Evolutionary conservation across 164 flowering plant genomes (phyloP).

Genomic region (Kalanchoe fedtschenkoi): DNA sequence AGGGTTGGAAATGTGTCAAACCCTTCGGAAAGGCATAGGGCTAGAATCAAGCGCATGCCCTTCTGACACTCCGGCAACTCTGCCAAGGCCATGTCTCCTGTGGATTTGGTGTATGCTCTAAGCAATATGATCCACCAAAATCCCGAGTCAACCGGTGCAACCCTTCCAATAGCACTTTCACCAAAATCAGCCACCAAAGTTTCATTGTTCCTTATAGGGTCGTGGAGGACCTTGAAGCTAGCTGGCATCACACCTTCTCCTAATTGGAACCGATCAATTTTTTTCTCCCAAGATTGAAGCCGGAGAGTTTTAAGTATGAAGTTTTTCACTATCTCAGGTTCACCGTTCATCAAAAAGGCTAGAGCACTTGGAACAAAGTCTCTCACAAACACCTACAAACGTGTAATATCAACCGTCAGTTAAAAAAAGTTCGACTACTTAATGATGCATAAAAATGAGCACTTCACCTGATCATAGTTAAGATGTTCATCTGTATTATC

Average conservation of each 20-base stretch:
- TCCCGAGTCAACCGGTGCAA: slow-evolving; percentile 85
- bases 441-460: background rate
- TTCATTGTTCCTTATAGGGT: slow-evolving; percentile 49
- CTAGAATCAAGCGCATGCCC: slow-evolving; percentile 67
- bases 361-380: slow-evolving; percentile 80
- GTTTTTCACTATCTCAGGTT: slow-evolving; percentile 71
- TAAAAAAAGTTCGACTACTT: too few relatives aligned
- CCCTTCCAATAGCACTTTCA: slow-evolving; percentile 83
- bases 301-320: slow-evolving; percentile 68
- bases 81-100: slow-evolving; percentile 58
- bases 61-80: slow-evolving; percentile 68
- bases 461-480: slow-evolving; percentile 75
- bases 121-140: slow-evolving; percentile 87
- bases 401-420: too few relatives aligned
- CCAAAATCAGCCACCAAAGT: slow-evolving; percentile 77
- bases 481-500: slow-evolving; percentile 60
- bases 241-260: slow-evolving; percentile 94
- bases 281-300: slow-evolving; percentile 81
- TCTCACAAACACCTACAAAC: slow-evolving; percentile 63
- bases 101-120: slow-evolving; percentile 70
- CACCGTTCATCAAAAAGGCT: slow-evolving; percentile 78
- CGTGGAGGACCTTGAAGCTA: slow-evolving; percentile 76
- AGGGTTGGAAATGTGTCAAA: slow-evolving; percentile 85
- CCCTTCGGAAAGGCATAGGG: slow-evolving; percentile 73
- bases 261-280: slow-evolving; percentile 56